Evolutionary conservation across 352 stramenopile genomes (phyloP).

Genomic region (Phytophthora palmivora): DNA sequence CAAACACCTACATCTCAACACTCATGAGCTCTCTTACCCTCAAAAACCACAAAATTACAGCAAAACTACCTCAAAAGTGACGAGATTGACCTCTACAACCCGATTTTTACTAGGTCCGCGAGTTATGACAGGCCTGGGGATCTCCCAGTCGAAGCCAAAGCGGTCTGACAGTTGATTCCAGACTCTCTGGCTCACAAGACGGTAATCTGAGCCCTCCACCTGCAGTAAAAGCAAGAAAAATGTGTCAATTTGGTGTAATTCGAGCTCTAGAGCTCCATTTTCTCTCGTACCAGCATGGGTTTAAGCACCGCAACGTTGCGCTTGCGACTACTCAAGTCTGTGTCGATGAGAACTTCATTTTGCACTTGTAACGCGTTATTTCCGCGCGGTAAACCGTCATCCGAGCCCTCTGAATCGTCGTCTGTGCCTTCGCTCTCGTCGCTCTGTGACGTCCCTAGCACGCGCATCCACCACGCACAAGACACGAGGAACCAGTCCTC

Average conservation of each 20-base stretch:
- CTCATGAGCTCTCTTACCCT: background rate
- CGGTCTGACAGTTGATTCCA: constrained; percentile 71
- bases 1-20: constrained; percentile 27
- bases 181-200: constrained; percentile 71
- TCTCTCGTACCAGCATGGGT: constrained; percentile 54
- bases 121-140: constrained; percentile 63
- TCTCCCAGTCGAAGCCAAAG: constrained; percentile 79
- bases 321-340: constrained; percentile 44
- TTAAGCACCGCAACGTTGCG: constrained; percentile 59
- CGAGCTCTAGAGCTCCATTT: constrained; percentile 6
- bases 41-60: background rate
- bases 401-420: constrained; percentile 41
- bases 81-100: constrained; percentile 76
- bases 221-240: constrained; percentile 20
- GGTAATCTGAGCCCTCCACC: constrained; percentile 72
- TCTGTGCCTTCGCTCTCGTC: constrained; percentile 43
- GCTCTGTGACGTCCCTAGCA: constrained; percentile 26
- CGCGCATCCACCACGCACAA: constrained; percentile 56
- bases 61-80: constrained; percentile 67
- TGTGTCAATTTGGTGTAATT: background rate
- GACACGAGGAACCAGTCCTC: constrained; percentile 72
- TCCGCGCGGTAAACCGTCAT: constrained; percentile 15
- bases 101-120: constrained; percentile 45
- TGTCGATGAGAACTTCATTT: constrained; percentile 67
- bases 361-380: constrained; percentile 27